Evolutionary conservation across 1,284 basidiomycete species (phyloP), one percentile per base, ranked within the genome.

Genomic region (Sporisorium scitamineum): DNA sequence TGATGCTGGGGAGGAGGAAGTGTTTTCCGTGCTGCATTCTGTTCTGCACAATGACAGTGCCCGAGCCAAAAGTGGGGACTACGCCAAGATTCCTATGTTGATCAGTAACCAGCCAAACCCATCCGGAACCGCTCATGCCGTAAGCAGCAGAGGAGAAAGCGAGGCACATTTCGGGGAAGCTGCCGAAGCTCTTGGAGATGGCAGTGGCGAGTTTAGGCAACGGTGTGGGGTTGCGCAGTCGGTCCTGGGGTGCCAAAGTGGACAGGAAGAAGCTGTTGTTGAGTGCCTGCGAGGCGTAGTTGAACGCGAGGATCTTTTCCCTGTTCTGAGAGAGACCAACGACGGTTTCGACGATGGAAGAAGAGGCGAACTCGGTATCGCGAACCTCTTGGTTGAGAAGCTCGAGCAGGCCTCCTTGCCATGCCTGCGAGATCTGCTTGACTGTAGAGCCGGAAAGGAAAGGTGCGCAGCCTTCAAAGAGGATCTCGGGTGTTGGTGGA

Each of bases 251-350:
- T 41, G 65, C 66, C 32, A 99, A 88, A 62, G 89, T 89, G 79
- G 92, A 90, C 29, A 99, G 89, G 89, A 98, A 99, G 89, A 94
- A 99, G 81, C 91, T 91, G 86, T 97, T 98, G 88, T 99, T 99
- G 73, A 97, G 88, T 13, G 96, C 94, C 57, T 94, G 90, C 71
- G 92, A 92, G 3, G 95, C 94, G 82, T 95, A 94, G 87, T 94
- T 97, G 87, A 95, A 98, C 39, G 91, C 90, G 52, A 95, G 87
- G 4, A 91, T 89, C 69, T 90, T 87, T 39, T 89, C 88, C 44
- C 90, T 89, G 58, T 91, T 88, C 32, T 87, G 84, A 1, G 94
- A 90, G 5, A 92, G 90, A 55, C 89, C 88, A 39, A 94, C 90
- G 41, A 95, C 89, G 18, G 92, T 92, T 79, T 97, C 91, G 0